A percentile compares a stretch with the other conserved stretches of the same genome.
Evolutionary conservation across 2,329 filamentous ascomycete species (phyloP).

Genomic region (Trichoderma sp.): DNA sequence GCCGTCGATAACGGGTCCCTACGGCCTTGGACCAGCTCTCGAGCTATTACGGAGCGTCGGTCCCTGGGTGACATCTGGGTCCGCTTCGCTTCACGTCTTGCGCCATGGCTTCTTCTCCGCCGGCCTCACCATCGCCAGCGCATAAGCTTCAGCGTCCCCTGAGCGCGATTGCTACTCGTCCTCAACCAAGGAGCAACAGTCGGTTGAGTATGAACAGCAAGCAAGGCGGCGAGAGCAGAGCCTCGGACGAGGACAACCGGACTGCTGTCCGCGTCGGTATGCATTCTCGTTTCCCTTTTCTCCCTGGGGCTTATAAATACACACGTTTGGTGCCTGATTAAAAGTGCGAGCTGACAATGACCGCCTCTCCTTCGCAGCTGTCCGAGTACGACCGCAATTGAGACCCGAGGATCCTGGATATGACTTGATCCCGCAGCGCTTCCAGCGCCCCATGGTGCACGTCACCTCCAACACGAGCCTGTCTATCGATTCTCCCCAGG

Average conservation of each 20-base stretch:
- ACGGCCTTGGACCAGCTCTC: background rate
- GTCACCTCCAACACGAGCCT: constrained; percentile 84
- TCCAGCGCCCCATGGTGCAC: constrained; percentile 90
- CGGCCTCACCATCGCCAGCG: constrained; percentile 69
- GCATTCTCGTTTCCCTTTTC: constrained; percentile 47
- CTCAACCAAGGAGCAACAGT: constrained; percentile 74
- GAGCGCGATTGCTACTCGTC: constrained; percentile 70
- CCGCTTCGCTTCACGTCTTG: constrained; percentile 32
- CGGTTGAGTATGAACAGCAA: constrained; percentile 85
- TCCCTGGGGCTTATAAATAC: background rate
- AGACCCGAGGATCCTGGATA: constrained; percentile 84
- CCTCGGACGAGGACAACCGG: constrained; percentile 86
- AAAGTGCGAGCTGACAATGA: constrained; percentile 15
- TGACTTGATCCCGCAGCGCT: constrained; percentile 93
- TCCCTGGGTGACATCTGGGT: constrained; percentile 26
- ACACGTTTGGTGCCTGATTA: constrained; percentile 1
- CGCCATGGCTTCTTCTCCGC: constrained; percentile 70
- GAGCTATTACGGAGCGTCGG: constrained; percentile 9
- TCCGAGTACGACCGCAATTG: constrained; percentile 88
- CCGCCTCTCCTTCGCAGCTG: constrained; percentile 60
- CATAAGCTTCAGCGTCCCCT: constrained; percentile 67
- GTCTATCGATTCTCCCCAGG: constrained; percentile 87
- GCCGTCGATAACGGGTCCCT: constrained; percentile 27
- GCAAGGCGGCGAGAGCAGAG: constrained; percentile 74
- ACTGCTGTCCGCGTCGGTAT: constrained; percentile 96